Evolutionary conservation across 768 basidiomycete genomes (phyloP).

Genomic region (Trametes sanguinea): DNA sequence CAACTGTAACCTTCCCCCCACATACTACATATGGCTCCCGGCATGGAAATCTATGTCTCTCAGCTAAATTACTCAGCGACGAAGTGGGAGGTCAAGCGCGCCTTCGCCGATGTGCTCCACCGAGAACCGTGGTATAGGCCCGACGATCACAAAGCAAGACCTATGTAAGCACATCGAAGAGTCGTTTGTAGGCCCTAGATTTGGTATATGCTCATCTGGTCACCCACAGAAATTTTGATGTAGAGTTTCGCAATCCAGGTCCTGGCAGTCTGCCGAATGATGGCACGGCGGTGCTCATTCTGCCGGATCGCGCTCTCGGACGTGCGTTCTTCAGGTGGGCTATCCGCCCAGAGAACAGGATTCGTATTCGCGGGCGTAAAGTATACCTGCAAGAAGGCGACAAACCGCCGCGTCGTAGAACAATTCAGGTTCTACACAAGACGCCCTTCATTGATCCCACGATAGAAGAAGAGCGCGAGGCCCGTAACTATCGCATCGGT

Average conservation of each 20-base stretch:
- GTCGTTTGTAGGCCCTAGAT: too few species aligned
- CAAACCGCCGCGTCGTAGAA: not conserved
- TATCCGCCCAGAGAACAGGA: slow-evolving; percentile 28
- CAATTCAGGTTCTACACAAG: slow-evolving; percentile 26
- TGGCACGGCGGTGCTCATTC: slow-evolving; percentile 44
- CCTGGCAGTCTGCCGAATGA: slow-evolving; percentile 55
- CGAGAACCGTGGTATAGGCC: slow-evolving; percentile 43
- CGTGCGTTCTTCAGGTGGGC: slow-evolving; percentile 49
- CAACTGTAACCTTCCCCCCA: not conserved
- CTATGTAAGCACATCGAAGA: slow-evolving; percentile 1
- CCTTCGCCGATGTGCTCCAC: slow-evolving; percentile 56
- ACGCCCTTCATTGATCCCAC: slow-evolving; percentile 33
- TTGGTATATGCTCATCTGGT: slow-evolving; percentile 24
- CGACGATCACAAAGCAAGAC: not conserved
- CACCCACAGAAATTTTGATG: slow-evolving; percentile 56
- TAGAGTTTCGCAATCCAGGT: slow-evolving; percentile 52
- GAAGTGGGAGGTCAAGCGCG: slow-evolving; percentile 55
- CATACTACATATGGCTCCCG: not conserved
- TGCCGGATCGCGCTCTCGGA: slow-evolving; percentile 36
- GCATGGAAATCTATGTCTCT: slow-evolving; percentile 41
- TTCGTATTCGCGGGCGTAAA: slow-evolving; percentile 22
- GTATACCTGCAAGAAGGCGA: slow-evolving; percentile 16
- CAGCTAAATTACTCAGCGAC: slow-evolving; percentile 41
- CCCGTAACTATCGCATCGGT: slow-evolving; percentile 45
- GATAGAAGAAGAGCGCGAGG: slow-evolving; percentile 26